These are phyloP conservation scores for Fomitopsis serialis DNA, from an alignment of 768 basidiomycete species.

Conservation along the genomic window DNA sequence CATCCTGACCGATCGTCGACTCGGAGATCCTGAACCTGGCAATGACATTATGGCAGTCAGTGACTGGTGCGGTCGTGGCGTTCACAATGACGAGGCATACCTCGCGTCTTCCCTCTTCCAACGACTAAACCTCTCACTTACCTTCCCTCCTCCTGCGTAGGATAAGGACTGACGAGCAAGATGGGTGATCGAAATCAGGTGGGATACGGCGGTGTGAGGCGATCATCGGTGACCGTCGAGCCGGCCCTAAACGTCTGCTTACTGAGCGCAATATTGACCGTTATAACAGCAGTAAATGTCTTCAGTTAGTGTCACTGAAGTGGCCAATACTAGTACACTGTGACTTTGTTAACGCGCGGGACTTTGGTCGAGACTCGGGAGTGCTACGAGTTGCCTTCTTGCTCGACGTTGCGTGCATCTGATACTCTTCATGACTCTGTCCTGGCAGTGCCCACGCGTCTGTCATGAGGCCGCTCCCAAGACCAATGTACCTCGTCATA, in stretches of 20 bases:
- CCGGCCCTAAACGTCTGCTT: constrained; percentile 3
- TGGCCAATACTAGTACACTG: too few relatives aligned
- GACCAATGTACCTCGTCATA: too few relatives aligned
- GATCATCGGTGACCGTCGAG: background rate
- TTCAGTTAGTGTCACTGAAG: too few relatives aligned
- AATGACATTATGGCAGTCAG: background rate
- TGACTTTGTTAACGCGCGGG: too few relatives aligned
- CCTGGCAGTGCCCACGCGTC: too few relatives aligned
- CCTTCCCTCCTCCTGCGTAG: constrained; percentile 51
- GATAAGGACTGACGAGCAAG: constrained; percentile 44
- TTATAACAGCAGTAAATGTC: too few relatives aligned
- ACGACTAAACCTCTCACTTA: constrained; percentile 59
- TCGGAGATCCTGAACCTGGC: constrained; percentile 20
- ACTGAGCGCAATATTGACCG: too few relatives aligned
- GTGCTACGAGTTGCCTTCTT: too few relatives aligned
- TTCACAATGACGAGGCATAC: constrained; percentile 27
- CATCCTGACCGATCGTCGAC: constrained; percentile 47
- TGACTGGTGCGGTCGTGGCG: background rate
- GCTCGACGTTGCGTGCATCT: too few relatives aligned
- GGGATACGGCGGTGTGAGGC: background rate
- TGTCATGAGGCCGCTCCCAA: too few relatives aligned
- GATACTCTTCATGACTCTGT: too few relatives aligned
- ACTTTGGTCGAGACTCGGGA: too few relatives aligned
- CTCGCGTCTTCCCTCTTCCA: constrained; percentile 74
- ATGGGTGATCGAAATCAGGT: constrained; percentile 22